Evolutionary conservation across 257 asterid species (phyloP), one percentile per base, ranked within the genome.

Genomic region (Scutellaria baicalensis): DNA sequence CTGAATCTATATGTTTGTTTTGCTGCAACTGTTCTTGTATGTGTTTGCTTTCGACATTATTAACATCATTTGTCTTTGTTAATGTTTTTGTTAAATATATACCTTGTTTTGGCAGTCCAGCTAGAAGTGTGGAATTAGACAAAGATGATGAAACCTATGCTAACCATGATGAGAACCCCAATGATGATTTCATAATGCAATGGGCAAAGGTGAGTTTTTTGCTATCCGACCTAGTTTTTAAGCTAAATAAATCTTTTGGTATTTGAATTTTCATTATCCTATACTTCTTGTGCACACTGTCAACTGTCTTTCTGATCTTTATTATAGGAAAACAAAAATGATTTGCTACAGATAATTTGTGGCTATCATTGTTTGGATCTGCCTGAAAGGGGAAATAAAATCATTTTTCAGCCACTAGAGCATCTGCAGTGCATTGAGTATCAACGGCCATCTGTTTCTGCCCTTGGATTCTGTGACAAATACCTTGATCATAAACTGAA

Each of bases 331-430:
- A 88, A 82, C 66, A 85, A 84, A 78, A 86, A 87, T 75, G 96
- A 90, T 70, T 80, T 90, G 81, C 82, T 93, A 73, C 95, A 90
- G 82, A 88, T 93, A 79, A 74, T 93, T 69, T 89, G 93, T 81
- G 80, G 88, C 66, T 93, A 86, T 83, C 91, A 90, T 80, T 77
- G 82, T 57, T 70, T 79, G 71, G 72, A 80, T 68, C 81, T 90
- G 77, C 98, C 98, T 47, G 79, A 62, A 59, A 88, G 92, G 71
- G 98, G 98, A 78, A 67, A 77, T 68, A 68, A 78, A 76, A 76
- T 90, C 5, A 71, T 75, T 73, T 90, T 86, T 78, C 93, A 82
- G 75, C 98, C 98, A 27, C 84, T 93, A 27, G 97, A 88, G 81
- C 96, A 90, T 84, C 83, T 90, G 33, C 96, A 85, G 76, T 81